Base-by-base conservation (phyloP, 2,329 filamentous ascomycete genomes). In the Nectriaceae sp. region DNA sequence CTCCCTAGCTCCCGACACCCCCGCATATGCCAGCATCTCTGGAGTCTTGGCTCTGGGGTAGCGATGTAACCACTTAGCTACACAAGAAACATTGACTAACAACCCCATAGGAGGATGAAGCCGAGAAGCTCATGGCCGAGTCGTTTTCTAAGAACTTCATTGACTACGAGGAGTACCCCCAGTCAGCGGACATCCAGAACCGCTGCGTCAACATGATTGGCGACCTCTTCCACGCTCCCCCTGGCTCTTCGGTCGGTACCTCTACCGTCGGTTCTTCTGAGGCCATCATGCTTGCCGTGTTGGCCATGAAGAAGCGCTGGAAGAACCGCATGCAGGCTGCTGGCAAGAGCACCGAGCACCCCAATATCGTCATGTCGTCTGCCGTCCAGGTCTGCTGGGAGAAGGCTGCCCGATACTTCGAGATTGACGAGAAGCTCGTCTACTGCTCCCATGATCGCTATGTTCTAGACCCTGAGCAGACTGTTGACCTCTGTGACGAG, bases 301-400 rank as follows among this genome's bases (percentile, higher is more conserved):
- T 97, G 29, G 92, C 92, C 60, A 96, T 97, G 91, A 97, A 97
- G 82, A 90, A 87, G 75, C 84, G 87, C 63, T 97, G 93, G 93
- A 86, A 89, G 75, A 91, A 94, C 70, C 86, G 85, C 73, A 86
- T 90, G 61, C 82, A 87, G 67, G 90, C 88, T 4, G 89, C 83
- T 60, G 92, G 91, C 52, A 94, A 95, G 75, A 82, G 90, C 46
- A 82, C 70, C 52, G 89, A 91, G 54, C 80, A 81, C 38, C 93
- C 93, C 46, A 97, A 97, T 73, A 87, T 97, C 53, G 76, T 97
- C 76, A 97, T 97, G 93, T 94, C 89, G 62, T 90, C 89, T 21
- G 92, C 93, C 24, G 93, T 97, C 2, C 93, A 97, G 73, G 93
- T 97, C 35, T 96, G 91, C 78, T 97, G 92, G 92, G 91, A 97